Percentiles rank a stretch among this genome's conserved stretches.
Evolutionary conservation across 257 asterid genomes (phyloP).

Genomic region (Phtheirospermum japonicum): DNA sequence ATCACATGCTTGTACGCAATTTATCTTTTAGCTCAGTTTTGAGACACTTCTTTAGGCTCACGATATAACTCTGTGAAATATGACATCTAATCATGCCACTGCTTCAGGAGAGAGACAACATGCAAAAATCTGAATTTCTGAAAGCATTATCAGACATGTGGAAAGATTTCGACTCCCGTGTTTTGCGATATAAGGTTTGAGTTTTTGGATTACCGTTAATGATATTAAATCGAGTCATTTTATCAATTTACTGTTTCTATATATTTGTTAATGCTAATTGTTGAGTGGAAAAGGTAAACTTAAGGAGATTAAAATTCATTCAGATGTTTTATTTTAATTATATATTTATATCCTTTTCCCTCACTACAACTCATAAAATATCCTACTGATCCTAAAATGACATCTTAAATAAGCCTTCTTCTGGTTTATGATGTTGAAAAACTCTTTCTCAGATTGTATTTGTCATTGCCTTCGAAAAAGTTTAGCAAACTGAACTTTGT

Average conservation of each 20-base stretch:
- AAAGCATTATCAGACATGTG: constrained; percentile 99
- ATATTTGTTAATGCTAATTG: constrained; percentile 13
- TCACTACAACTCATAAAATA: background rate
- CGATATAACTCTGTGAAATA: constrained; percentile 11
- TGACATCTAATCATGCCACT: constrained; percentile 27
- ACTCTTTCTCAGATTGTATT: constrained; percentile 14
- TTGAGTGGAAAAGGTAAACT: background rate
- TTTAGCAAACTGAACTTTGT: constrained; percentile 25
- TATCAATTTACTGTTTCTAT: constrained; percentile 5
- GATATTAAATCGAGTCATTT: constrained; percentile 17
- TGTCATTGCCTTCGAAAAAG: constrained; percentile 28
- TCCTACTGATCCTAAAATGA: constrained; percentile 14
- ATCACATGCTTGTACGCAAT: constrained; percentile 86
- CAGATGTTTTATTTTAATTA: constrained; percentile 1
- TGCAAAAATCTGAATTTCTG: constrained; percentile 93
- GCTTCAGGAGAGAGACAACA: constrained; percentile 95
- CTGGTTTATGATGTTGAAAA: constrained; percentile 23
- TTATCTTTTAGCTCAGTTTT: constrained; percentile 31
- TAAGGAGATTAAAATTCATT: constrained; percentile 14
- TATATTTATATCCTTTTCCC: background rate
- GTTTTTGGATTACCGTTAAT: constrained; percentile 25
- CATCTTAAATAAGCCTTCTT: constrained; percentile 14
- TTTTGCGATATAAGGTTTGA: constrained; percentile 94
- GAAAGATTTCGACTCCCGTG: constrained; percentile 97
- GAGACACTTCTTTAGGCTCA: constrained; percentile 25